Base-by-base conservation (phyloP, 345 rosid species). In the Hibiscus tridactylites region DNA sequence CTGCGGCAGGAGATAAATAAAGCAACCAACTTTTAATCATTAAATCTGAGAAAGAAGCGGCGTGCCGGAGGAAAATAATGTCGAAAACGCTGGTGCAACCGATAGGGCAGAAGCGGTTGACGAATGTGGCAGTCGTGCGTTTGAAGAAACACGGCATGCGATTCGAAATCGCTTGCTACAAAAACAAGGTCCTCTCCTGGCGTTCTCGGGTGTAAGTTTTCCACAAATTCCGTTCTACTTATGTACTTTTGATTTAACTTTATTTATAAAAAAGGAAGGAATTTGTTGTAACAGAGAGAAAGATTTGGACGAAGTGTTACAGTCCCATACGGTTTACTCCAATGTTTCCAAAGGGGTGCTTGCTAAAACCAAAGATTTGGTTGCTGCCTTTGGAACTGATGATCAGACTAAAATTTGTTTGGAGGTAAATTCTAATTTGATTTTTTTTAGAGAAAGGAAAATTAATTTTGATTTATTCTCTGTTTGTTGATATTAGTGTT, bases 151-250 rank as follows among this genome's bases (percentile, higher is more conserved):
- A 82, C 58, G 97, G 99, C 1, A 83, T 82, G 63, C 97, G 99
- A 61, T 95, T 92, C 83, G 99, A 95, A 84, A 92, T 92, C 37
- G 98, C 99, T 73, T 95, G 99, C 78, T 95, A 87, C 88, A 90
- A 90, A 85, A 92, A 95, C 80, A 95, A 95, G 80, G 98, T 95
- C 87, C 97, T 95, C 56, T 95, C 98, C 3, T 95, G 99, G 99
- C 99, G 99, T 63, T 89, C 97, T 15, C 86, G 89, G 81, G 96
- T 90, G 99, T 95, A 80, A 84, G 96, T 74, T 74, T 31, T 54
- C 17, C 1, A 49, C 24, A 16, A 3, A 50, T 33, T 42, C 8
- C 8, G n/a, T 44, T 46, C 10, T 12, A 61, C 8, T 65, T 19
- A 64, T 64, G 24, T 39, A 1, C 66, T 21, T 46, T 19, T 56